Evolutionary conservation across 2,329 filamentous ascomycete genomes (phyloP).

Genomic region (Penicillium sp.): DNA sequence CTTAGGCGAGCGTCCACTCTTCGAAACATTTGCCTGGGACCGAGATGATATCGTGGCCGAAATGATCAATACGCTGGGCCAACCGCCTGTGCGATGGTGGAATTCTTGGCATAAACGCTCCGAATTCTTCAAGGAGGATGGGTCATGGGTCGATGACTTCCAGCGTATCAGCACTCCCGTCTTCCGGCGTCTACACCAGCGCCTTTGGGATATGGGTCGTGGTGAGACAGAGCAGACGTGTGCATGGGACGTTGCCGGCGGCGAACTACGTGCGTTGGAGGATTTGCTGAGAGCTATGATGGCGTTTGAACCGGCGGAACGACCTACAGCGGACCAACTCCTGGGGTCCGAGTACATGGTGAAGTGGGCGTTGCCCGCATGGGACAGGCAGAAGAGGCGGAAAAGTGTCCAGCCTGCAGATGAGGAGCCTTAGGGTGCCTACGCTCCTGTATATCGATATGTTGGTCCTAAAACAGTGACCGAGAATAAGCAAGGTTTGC

Average conservation of each 20-base stretch:
- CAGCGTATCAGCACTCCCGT: slow-evolving; percentile 16
- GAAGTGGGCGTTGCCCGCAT: slow-evolving; percentile 23
- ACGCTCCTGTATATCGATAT: too few species aligned
- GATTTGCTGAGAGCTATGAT: slow-evolving; percentile 21
- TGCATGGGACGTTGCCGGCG: slow-evolving; percentile 24
- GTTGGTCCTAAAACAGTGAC: too few species aligned
- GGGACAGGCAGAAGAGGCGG: slow-evolving; percentile 15
- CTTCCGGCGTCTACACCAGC: slow-evolving; percentile 14
- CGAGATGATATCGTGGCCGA: slow-evolving; percentile 21
- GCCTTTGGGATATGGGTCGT: slow-evolving; percentile 23
- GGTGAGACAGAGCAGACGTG: slow-evolving; percentile 22
- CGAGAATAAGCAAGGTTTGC: too few species aligned
- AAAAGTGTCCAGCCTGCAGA: too few species aligned
- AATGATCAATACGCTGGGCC: slow-evolving; percentile 23
- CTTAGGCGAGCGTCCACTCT: slow-evolving; percentile 22
- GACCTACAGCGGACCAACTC: slow-evolving; percentile 19
- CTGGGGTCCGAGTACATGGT: slow-evolving; percentile 19
- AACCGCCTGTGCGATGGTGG: slow-evolving; percentile 19
- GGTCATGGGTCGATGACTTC: slow-evolving; percentile 19
- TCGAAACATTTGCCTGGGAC: slow-evolving; percentile 24
- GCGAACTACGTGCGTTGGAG: slow-evolving; percentile 21
- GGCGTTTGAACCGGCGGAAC: slow-evolving; percentile 20
- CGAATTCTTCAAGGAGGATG: slow-evolving; percentile 22
- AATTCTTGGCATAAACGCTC: slow-evolving; percentile 16
- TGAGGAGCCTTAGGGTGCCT: too few species aligned